phyloP scores from a whole-genome alignment of 257 asterid genomes.

The Plantago ovata region DNA sequence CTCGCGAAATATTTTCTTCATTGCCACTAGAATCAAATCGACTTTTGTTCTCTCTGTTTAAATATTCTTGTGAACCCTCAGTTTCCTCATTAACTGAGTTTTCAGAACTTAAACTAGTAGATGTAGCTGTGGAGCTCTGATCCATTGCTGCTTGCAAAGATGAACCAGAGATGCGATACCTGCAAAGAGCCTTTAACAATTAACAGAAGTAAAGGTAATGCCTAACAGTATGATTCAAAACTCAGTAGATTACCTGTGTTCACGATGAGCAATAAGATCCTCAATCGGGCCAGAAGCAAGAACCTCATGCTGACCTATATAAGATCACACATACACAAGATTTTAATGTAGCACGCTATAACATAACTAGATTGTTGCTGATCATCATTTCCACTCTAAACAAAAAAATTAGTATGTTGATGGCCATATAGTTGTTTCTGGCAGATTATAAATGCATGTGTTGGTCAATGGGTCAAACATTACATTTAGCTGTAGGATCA shows the following conservation, averaged over 20 bases:
- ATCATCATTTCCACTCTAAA: constrained; percentile 4
- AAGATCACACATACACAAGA: constrained; percentile 19
- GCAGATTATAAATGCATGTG: constrained; percentile 13
- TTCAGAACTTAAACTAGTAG: constrained; percentile 45
- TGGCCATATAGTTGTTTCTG: not conserved
- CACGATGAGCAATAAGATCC: constrained; percentile 99
- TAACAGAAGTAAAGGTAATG: constrained; percentile 12
- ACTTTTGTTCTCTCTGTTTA: too few species aligned
- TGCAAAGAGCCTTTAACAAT: constrained; percentile 32
- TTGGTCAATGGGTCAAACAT: not conserved
- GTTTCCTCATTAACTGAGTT: constrained; percentile 51
- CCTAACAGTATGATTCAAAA: constrained; percentile 14
- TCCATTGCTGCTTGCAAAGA: constrained; percentile 93
- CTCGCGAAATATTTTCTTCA: constrained; percentile 50
- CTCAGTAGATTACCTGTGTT: constrained; percentile 63
- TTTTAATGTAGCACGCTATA: constrained; percentile 4
- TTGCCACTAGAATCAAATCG: constrained; percentile 42
- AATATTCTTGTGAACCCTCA: constrained; percentile 50
- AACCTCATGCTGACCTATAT: constrained; percentile 87
- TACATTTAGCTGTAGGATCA: not conserved
- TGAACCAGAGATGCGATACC: constrained; percentile 99
- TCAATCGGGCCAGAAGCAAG: constrained; percentile 98
- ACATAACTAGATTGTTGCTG: constrained; percentile 7
- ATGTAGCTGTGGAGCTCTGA: constrained; percentile 64
- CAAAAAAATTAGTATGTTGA: not conserved